These are phyloP conservation scores for Thermothelomyces thermophilus DNA, from an alignment of 2,329 filamentous ascomycete species.

Conservation along the genomic window DNA sequence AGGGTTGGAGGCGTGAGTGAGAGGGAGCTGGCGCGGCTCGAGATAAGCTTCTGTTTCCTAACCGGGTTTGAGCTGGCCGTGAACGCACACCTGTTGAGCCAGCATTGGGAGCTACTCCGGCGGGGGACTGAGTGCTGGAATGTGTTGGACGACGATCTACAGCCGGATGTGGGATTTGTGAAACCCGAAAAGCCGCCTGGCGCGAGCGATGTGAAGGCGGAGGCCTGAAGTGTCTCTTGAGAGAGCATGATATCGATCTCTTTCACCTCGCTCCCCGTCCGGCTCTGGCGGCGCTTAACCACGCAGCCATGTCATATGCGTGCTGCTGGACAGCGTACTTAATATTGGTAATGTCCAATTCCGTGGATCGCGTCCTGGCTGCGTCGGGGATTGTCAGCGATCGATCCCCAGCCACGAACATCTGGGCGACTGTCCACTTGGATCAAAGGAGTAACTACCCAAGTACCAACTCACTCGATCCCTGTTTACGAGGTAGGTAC, in stretches of 20 bases:
- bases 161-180: slow-evolving; percentile 6
- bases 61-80: slow-evolving; percentile 76
- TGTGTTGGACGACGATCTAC: slow-evolving; percentile 10
- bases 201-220: not conserved
- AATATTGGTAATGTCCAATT: too few species aligned
- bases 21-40: slow-evolving; percentile 71
- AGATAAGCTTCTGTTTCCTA: slow-evolving; percentile 84
- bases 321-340: too few species aligned
- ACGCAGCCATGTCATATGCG: too few species aligned
- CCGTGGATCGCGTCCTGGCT: too few species aligned
- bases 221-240: not conserved
- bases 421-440: too few species aligned
- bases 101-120: slow-evolving; percentile 60
- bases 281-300: too few species aligned
- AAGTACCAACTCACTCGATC: too few species aligned
- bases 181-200: slow-evolving; percentile 11
- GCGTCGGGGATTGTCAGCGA: too few species aligned
- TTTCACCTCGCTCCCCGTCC: too few species aligned
- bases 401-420: too few species aligned
- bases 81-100: slow-evolving; percentile 50
- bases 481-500: too few species aligned
- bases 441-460: too few species aligned
- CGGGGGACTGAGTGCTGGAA: slow-evolving; percentile 20
- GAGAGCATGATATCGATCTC: not conserved
- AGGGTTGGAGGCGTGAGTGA: slow-evolving; percentile 84